Conservation (phyloP, 2,329 filamentous ascomycete genomes). For the Ophiostoma quercus region DNA sequence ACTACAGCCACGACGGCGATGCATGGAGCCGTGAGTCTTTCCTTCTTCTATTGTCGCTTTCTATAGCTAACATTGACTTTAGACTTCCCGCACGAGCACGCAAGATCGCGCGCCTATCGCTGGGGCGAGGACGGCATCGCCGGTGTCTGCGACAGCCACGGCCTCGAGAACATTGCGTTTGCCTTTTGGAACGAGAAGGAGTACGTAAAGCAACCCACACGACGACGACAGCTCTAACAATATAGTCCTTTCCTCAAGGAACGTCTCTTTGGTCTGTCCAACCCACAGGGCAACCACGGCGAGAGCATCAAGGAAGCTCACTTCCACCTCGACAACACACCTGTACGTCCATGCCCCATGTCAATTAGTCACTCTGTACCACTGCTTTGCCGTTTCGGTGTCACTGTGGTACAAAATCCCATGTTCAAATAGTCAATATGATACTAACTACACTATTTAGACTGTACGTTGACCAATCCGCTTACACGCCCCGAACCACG, state of each 20-base stretch:
- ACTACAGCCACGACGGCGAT: conserved; percentile 84
- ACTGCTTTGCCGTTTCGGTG: conserved; percentile 25
- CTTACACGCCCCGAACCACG: not conserved
- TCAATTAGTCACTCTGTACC: not conserved
- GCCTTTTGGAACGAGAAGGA: conserved; percentile 98
- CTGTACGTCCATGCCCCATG: conserved; percentile 43
- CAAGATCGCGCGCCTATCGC: conserved; percentile 79
- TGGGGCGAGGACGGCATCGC: conserved; percentile 98
- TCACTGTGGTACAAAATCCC: conserved; percentile 30
- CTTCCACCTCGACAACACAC: conserved; percentile 94
- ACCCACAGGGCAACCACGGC: conserved; percentile 94
- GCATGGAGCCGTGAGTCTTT: conserved; percentile 81
- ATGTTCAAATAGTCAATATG: conserved; percentile 28
- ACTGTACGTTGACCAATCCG: conserved; percentile 38
- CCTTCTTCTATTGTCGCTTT: conserved; percentile 11
- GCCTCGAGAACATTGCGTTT: conserved; percentile 87
- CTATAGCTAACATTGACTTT: conserved; percentile 20
- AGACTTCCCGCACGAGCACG: conserved; percentile 94
- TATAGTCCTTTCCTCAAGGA: conserved; percentile 85
- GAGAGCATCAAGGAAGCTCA: conserved; percentile 96
- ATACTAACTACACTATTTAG: conserved; percentile 34
- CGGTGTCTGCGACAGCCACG: conserved; percentile 86
- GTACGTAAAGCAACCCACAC: conserved; percentile 43
- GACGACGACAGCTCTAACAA: conserved; percentile 36
- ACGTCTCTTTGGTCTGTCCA: conserved; percentile 88